A percentile compares a stretch with the other conserved stretches of the same genome.
phyloP scores from a whole-genome alignment of 176 grass and related monocot genomes.

The Musa beccarii region DNA sequence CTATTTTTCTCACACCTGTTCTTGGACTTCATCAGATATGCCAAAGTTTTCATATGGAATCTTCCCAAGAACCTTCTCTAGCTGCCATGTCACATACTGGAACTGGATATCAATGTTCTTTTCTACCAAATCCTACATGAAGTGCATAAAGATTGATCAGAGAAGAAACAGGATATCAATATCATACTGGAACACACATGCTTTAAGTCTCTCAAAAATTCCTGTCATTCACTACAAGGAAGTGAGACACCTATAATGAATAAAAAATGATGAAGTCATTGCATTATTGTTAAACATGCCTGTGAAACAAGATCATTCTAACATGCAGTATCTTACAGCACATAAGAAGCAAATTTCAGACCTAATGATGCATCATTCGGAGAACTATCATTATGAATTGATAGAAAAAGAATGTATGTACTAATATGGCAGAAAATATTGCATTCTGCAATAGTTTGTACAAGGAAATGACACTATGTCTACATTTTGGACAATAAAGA shows the following conservation, averaged over 20 bases:
- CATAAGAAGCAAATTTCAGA: background rate
- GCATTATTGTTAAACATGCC: background rate
- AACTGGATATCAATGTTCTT: conserved; percentile 59
- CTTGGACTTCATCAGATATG: conserved; percentile 99
- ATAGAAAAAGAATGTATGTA: background rate
- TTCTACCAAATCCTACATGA: conserved; percentile 36
- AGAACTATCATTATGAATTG: background rate
- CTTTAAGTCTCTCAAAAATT: background rate
- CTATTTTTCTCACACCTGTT: conserved; percentile 55
- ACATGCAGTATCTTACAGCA: background rate
- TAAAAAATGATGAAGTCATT: background rate
- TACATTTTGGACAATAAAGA: background rate
- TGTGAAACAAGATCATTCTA: background rate
- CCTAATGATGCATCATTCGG: background rate
- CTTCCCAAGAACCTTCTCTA: conserved; percentile 57
- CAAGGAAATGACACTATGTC: background rate
- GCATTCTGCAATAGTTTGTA: background rate
- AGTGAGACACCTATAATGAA: background rate
- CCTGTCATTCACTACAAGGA: background rate
- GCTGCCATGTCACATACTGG: conserved; percentile 71
- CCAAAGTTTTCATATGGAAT: conserved; percentile 57
- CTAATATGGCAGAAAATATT: background rate
- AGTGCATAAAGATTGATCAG: conserved; percentile 23
- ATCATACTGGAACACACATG: no score
- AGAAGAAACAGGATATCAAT: background rate